These are phyloP conservation scores for Tetrahymena malaccensis DNA, from an alignment of 73 alveolate species.

Conservation along the genomic window DNA sequence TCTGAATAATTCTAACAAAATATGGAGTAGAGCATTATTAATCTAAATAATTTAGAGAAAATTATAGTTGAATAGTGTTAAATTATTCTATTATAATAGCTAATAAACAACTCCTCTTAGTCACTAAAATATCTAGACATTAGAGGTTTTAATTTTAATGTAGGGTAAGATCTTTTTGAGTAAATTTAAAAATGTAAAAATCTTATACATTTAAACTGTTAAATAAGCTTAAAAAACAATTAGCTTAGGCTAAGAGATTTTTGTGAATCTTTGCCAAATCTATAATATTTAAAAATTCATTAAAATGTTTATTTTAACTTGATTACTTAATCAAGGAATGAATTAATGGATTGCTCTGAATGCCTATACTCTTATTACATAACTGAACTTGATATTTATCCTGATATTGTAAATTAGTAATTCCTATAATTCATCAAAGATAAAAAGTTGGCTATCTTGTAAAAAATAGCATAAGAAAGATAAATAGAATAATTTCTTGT, in stretches of 20 bases:
- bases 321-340: too few relatives aligned
- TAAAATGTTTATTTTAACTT: too few relatives aligned
- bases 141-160: too few relatives aligned
- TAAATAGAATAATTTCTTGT: neutral
- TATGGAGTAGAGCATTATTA: neutral
- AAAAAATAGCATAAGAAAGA: neutral
- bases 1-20: too few relatives aligned
- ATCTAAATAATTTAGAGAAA: too few relatives aligned
- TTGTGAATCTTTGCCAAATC: neutral
- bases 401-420: neutral
- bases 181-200: neutral
- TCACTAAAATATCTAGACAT: neutral
- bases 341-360: neutral
- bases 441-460: too few relatives aligned
- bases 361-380: neutral
- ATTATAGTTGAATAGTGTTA: too few relatives aligned
- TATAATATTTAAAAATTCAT: too few relatives aligned
- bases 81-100: too few relatives aligned
- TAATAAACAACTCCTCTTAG: neutral
- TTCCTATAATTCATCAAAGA: neutral
- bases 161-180: too few relatives aligned
- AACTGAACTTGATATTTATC: neutral
- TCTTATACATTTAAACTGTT: neutral
- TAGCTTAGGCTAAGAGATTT: neutral
- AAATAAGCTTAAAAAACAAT: too few relatives aligned